Percentiles rank a stretch among this genome's conserved stretches.
Conservation (phyloP, 208 protist species). For the Pavlovales sp. region DNA sequence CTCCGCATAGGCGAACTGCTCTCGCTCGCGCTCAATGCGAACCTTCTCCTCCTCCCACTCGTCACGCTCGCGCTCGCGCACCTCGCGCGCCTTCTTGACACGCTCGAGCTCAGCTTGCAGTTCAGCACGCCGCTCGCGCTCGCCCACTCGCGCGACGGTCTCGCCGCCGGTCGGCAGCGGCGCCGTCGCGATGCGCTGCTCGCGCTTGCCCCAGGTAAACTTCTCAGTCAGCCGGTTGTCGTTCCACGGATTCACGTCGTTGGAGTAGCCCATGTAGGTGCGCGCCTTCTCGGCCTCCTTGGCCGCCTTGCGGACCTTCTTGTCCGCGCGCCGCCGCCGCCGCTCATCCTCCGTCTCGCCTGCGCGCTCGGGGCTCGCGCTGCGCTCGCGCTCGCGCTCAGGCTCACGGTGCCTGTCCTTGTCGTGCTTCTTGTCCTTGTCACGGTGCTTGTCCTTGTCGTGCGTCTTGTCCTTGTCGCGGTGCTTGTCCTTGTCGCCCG, state of each 20-base stretch:
- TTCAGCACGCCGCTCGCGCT: slow-evolving; percentile 12
- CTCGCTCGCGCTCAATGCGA: slow-evolving; percentile 37
- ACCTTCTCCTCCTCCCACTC: slow-evolving; percentile 44
- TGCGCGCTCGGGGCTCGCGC: no score
- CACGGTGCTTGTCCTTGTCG: not conserved
- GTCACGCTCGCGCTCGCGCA: slow-evolving; percentile 53
- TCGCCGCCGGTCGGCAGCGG: not conserved
- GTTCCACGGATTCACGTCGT: slow-evolving; percentile 58
- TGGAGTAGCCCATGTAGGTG: slow-evolving; percentile 48
- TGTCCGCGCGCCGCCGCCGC: slow-evolving; percentile 31
- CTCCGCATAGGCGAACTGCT: slow-evolving; percentile 46
- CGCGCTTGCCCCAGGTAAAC: slow-evolving; percentile 58
- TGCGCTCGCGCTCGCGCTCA: not conserved
- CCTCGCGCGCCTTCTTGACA: slow-evolving; percentile 37
- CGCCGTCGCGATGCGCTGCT: slow-evolving; percentile 36
- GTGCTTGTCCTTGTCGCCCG: not conserved
- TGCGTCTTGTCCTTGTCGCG: not conserved
- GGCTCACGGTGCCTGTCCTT: slow-evolving; percentile 11
- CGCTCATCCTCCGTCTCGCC: slow-evolving; percentile 48
- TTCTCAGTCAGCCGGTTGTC: slow-evolving; percentile 52
- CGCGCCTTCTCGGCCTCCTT: not conserved
- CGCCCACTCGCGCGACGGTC: not conserved
- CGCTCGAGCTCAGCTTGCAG: slow-evolving; percentile 50
- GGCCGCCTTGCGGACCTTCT: slow-evolving; percentile 41
- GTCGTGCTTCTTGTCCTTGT: not conserved